Evolutionary conservation across 192 early-diverging fungal genomes (phyloP).

Genomic region (Coemansia sp.): DNA sequence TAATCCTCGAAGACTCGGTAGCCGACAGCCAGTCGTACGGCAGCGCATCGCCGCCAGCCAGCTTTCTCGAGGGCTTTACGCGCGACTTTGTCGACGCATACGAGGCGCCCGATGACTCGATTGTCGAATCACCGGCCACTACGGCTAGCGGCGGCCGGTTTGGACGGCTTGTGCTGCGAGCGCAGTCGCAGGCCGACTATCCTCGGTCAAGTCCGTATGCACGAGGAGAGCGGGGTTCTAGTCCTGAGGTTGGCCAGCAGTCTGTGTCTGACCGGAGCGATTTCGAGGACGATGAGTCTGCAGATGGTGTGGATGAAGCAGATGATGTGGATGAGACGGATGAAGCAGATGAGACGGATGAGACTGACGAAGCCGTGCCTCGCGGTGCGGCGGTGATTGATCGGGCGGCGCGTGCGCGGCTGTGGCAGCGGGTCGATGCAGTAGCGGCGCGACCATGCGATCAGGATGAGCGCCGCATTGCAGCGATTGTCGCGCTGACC

Average conservation of each 20-base stretch:
- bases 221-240: no score
- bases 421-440: slow-evolving; percentile 22
- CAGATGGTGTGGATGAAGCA: no score
- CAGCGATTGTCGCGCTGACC: slow-evolving; percentile 23
- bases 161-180: background rate
- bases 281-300: no score
- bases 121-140: background rate
- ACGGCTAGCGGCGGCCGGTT: background rate
- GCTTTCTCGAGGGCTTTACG: slow-evolving; percentile 43
- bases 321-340: background rate
- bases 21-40: background rate
- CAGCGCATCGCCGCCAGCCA: slow-evolving; percentile 18
- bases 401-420: slow-evolving; percentile 3
- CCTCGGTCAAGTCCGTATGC: no score
- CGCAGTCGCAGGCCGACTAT: no score
- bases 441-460: background rate
- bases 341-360: background rate
- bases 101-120: background rate
- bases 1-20: background rate
- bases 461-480: slow-evolving; percentile 18
- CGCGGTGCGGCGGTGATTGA: slow-evolving; percentile 19
- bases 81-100: slow-evolving; percentile 37
- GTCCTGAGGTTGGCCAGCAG: no score
- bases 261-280: no score
- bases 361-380: background rate